Evolutionary conservation across 345 rosid genomes (phyloP), one percentile per base, ranked within the genome.

Genomic region (Carallia brachiata): DNA sequence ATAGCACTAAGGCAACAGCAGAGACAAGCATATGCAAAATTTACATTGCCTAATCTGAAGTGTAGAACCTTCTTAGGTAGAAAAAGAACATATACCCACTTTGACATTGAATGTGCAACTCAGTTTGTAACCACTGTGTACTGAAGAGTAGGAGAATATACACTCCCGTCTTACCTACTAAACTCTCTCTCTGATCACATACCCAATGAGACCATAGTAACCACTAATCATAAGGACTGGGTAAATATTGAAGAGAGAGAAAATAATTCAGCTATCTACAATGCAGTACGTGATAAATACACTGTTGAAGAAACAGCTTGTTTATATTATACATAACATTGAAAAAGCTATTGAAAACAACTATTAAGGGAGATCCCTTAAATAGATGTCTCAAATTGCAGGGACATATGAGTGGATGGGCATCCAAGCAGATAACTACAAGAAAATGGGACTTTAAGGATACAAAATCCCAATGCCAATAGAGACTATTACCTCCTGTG

Each of bases 401-500:
- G 30, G 59, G 8, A 55, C 2, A 12, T 8, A 61, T 16, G 7
- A 30, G 47, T 18, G 67, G 27, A 53, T 4, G n/a, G 2, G 55
- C 16, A 18, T 44, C 37, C 32, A 32, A 34, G 66, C 27, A 19
- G 17, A 52, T 23, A 23, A 53, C 61, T 36, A 47, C 39, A 56
- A 67, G 2, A 30, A 52, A 32, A 53, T 16, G 0, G 50, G 23
- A 61, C 36, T 5, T 54, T 15, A 36, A 3, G 6, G 55, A 28
- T 50, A 32, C 10, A 36, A 50, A 47, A 67, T 55, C 55, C 40
- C 56, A 53, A 52, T n/a, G 7, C 69, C 36, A 62, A 64, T 23
- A 70, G 47, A 67, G 70, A 36, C 18, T 77, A 30, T 44, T 79
- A 90, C 98, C 96, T 89, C 98, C 70, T 81, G 89, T 15, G 89